Evolutionary conservation across 495 filamentous ascomycete genomes (phyloP).

Genomic region (Lepraria neglecta): DNA sequence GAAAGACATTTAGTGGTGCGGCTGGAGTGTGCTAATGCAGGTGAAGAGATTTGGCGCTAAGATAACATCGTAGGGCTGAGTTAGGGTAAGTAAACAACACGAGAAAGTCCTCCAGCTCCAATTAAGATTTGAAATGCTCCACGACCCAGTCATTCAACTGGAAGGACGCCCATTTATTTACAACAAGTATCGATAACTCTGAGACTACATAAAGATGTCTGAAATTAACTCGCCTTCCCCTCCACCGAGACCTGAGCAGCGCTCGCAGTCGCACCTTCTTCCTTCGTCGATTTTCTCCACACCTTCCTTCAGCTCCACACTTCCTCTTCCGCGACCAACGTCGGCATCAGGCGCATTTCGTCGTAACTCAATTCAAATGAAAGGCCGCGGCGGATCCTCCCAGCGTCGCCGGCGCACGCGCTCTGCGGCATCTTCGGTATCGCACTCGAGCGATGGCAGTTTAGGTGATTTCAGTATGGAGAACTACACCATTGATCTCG

Average conservation of each 20-base stretch:
- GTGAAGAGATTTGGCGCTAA: slow-evolving; percentile 4
- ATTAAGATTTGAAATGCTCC: neutral
- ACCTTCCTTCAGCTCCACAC: slow-evolving; percentile 20
- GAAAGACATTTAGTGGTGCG: neutral
- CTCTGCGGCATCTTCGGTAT: slow-evolving; percentile 15
- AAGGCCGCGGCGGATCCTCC: neutral
- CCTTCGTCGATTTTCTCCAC: slow-evolving; percentile 21
- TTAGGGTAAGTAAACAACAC: slow-evolving; percentile 19
- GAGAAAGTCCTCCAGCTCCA: neutral
- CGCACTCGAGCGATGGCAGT: slow-evolving; percentile 18
- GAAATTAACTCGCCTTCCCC: slow-evolving; percentile 2
- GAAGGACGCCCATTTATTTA: neutral
- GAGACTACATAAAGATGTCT: neutral
- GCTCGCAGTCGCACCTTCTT: slow-evolving; percentile 11
- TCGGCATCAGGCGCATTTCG: slow-evolving; percentile 11
- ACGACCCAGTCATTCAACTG: neutral
- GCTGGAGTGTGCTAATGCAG: neutral
- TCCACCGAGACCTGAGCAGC: slow-evolving; percentile 8
- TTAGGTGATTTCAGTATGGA: slow-evolving; percentile 30
- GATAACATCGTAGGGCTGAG: slow-evolving; percentile 5
- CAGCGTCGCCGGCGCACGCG: slow-evolving; percentile 16
- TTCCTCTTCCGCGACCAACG: slow-evolving; percentile 17
- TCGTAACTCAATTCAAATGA: neutral
- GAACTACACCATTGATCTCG: slow-evolving; percentile 43
- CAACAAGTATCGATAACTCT: neutral